These are phyloP conservation scores for Boletellus ananiceps DNA, from an alignment of 768 basidiomycete species.

Conservation along the genomic window DNA sequence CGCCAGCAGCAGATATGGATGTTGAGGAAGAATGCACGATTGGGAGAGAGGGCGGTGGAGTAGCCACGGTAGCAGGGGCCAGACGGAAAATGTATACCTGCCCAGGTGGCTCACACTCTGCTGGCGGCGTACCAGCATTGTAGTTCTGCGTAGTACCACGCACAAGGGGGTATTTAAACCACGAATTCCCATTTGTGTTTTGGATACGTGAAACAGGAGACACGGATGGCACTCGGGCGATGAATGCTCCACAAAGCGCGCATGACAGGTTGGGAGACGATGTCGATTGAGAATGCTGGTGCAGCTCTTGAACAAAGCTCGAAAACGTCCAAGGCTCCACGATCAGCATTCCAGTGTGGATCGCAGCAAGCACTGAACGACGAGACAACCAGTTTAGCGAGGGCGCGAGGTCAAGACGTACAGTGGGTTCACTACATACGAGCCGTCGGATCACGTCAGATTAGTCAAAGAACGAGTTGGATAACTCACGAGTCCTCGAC, in stretches of 20 bases:
- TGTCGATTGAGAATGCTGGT: conserved; percentile 41
- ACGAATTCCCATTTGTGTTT: conserved; percentile 47
- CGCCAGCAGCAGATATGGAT: conserved; percentile 31
- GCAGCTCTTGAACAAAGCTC: conserved; percentile 53
- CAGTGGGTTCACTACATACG: conserved; percentile 69
- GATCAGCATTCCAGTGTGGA: conserved; percentile 80
- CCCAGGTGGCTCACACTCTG: conserved; percentile 29
- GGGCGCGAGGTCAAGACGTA: conserved; percentile 90
- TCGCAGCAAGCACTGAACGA: conserved; percentile 76
- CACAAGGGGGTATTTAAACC: conserved; percentile 53
- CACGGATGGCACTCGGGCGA: conserved; percentile 41
- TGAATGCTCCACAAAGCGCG: conserved; percentile 68
- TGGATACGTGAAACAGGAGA: conserved; percentile 29
- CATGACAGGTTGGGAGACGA: conserved; percentile 54
- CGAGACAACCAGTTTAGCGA: conserved; percentile 93
- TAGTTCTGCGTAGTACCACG: conserved; percentile 28
- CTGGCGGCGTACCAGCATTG: conserved; percentile 24
- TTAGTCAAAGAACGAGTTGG: not conserved
- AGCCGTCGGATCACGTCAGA: conserved; percentile 7
- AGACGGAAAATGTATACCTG: conserved; percentile 70
- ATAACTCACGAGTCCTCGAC: conserved; percentile 79
- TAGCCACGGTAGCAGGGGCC: conserved; percentile 27
- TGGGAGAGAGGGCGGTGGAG: conserved; percentile 20
- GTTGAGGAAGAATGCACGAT: conserved; percentile 25
- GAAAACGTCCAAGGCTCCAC: conserved; percentile 79